Conservation (phyloP, 2,329 filamentous ascomycete genomes). For the Teratosphaeria pseudoeucalypti region DNA sequence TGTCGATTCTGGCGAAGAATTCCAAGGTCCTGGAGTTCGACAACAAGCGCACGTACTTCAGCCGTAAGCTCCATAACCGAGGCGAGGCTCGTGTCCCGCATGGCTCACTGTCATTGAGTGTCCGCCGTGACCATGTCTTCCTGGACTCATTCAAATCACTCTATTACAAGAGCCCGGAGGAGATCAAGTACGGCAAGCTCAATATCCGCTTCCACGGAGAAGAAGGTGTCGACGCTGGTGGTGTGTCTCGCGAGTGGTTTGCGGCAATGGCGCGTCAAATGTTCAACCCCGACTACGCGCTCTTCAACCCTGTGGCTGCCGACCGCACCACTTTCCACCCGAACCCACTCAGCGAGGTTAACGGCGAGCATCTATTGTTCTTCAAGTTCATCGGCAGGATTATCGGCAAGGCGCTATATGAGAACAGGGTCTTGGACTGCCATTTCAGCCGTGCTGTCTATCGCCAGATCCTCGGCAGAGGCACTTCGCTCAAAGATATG, state of each 20-base stretch:
- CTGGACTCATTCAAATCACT: conserved; percentile 96
- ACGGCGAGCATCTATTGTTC: conserved; percentile 90
- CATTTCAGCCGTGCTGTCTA: conserved; percentile 99
- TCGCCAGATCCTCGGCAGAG: conserved; percentile 90
- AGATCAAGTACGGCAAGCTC: conserved; percentile 98
- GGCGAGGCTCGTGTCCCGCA: conserved; percentile 61
- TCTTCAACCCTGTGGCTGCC: conserved; percentile 93
- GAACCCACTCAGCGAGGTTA: conserved; percentile 86
- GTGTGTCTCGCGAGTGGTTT: conserved; percentile 98
- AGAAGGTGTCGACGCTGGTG: conserved; percentile 94
- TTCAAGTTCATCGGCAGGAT: conserved; percentile 99
- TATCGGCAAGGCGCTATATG: conserved; percentile 95
- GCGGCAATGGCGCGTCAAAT: conserved; percentile 93
- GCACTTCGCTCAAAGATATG: conserved; percentile 98
- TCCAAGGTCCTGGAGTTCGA: conserved; percentile 98
- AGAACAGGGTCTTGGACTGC: conserved; percentile 89
- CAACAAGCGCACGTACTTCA: conserved; percentile 99
- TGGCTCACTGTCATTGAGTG: conserved; percentile 66
- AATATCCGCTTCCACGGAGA: conserved; percentile 96
- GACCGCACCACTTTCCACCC: conserved; percentile 98
- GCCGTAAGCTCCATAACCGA: conserved; percentile 74
- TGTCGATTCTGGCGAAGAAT: conserved; percentile 92
- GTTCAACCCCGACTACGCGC: conserved; percentile 96
- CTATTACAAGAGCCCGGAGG: conserved; percentile 90
- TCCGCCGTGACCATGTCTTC: conserved; percentile 93